Evolutionary conservation across 495 filamentous ascomycete species (phyloP).

Genomic region (Trichocladium uniseriatum): DNA sequence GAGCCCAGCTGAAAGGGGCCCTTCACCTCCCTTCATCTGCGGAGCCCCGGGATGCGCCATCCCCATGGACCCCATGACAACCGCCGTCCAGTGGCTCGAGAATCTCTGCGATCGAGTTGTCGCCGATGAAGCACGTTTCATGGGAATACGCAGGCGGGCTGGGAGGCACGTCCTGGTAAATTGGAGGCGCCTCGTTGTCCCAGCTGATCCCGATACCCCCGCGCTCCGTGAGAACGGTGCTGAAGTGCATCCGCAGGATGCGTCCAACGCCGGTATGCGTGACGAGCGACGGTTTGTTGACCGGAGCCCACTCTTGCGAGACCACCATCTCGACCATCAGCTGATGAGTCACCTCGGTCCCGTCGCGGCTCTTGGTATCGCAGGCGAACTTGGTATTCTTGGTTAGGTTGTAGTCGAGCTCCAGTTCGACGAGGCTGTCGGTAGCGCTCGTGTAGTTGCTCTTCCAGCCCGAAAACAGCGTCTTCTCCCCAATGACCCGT

Average conservation of each 20-base stretch:
- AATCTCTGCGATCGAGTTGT: slow-evolving; percentile 17
- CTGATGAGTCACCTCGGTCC: slow-evolving; percentile 69
- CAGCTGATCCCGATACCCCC: slow-evolving; percentile 86
- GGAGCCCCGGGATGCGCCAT: not conserved
- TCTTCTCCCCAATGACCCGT: slow-evolving; percentile 53
- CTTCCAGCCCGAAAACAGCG: slow-evolving; percentile 71
- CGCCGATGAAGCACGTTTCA: slow-evolving; percentile 12
- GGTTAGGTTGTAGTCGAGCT: slow-evolving; percentile 65
- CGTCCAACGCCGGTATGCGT: slow-evolving; percentile 86
- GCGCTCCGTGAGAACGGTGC: slow-evolving; percentile 68
- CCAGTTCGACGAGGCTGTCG: slow-evolving; percentile 69
- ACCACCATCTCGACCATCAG: slow-evolving; percentile 92
- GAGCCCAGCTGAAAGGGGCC: slow-evolving; percentile 6
- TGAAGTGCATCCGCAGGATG: slow-evolving; percentile 90
- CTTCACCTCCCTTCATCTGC: slow-evolving; percentile 15
- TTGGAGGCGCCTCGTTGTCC: slow-evolving; percentile 92
- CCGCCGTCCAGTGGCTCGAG: slow-evolving; percentile 26
- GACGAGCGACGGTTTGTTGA: slow-evolving; percentile 56
- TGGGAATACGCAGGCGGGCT: slow-evolving; percentile 68
- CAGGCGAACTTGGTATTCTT: slow-evolving; percentile 56
- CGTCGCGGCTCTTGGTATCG: slow-evolving; percentile 69
- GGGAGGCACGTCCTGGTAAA: slow-evolving; percentile 88
- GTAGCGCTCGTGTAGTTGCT: slow-evolving; percentile 62
- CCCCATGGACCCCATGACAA: not conserved
- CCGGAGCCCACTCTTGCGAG: slow-evolving; percentile 75